Conservation (phyloP, 2,329 filamentous ascomycete species). For the Colletotrichum melonis region DNA sequence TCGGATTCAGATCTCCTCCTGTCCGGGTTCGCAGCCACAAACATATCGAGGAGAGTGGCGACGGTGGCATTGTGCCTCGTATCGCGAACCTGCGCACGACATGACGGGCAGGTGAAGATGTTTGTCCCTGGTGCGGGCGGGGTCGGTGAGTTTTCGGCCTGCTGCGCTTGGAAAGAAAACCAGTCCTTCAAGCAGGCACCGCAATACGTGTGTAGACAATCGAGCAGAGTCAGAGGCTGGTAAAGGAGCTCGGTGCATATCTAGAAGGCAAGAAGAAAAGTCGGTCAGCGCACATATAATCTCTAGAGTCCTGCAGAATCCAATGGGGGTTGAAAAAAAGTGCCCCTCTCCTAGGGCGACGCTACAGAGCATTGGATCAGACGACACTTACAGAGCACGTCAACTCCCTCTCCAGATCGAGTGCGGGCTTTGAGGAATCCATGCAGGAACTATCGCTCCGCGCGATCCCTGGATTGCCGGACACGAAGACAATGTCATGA, state of each 20-base stretch:
- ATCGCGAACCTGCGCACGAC: slow-evolving; percentile 85
- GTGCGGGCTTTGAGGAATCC: slow-evolving; percentile 61
- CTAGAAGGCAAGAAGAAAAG: slow-evolving; percentile 55
- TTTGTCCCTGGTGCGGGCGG: slow-evolving; percentile 59
- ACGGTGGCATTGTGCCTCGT: slow-evolving; percentile 93
- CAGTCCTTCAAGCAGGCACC: slow-evolving; percentile 95
- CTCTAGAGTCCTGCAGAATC: not conserved
- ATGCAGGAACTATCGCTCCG: slow-evolving; percentile 45
- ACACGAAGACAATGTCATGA: slow-evolving; percentile 23
- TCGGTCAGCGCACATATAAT: slow-evolving; percentile 17
- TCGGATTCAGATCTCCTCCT: slow-evolving; percentile 78
- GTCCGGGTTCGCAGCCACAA: slow-evolving; percentile 81
- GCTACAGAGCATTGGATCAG: slow-evolving; percentile 4
- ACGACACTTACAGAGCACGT: slow-evolving; percentile 84
- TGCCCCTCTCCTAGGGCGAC: slow-evolving; percentile 31
- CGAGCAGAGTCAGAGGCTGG: slow-evolving; percentile 89
- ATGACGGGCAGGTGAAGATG: slow-evolving; percentile 90
- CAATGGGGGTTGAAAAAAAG: not conserved
- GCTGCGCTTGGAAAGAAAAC: slow-evolving; percentile 84
- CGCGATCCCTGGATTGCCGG: slow-evolving; percentile 29
- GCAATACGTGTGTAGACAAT: slow-evolving; percentile 96
- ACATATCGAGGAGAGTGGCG: slow-evolving; percentile 90
- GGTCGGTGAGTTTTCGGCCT: slow-evolving; percentile 62
- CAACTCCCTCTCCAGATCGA: slow-evolving; percentile 92
- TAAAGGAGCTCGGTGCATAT: slow-evolving; percentile 97